Percentiles rank a stretch among this genome's conserved stretches.
phyloP scores from a whole-genome alignment of 805 yeast species.

The Yamadazyma kitorensis region DNA sequence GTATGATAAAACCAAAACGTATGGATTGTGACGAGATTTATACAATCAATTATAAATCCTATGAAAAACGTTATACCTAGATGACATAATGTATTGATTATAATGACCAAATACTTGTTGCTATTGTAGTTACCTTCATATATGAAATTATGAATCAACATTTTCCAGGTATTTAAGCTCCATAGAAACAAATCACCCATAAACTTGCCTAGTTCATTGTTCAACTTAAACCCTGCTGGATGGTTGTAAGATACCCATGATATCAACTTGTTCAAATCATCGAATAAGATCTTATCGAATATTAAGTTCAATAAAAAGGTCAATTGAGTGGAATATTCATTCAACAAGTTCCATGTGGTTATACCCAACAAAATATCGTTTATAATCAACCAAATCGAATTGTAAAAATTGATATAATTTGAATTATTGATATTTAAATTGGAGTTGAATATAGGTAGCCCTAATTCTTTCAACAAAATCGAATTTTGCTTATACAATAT shows the following conservation, averaged over 20 bases:
- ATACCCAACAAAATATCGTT: conserved; percentile 81
- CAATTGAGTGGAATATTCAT: conserved; percentile 23
- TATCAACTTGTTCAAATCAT: conserved; percentile 48
- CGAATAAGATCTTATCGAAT: conserved; percentile 41
- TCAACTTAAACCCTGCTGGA: conserved; percentile 93
- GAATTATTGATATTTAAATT: conserved; percentile 40
- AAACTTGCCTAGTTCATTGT: conserved; percentile 79
- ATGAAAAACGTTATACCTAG: conserved; percentile 68
- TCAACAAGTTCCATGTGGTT: conserved; percentile 47
- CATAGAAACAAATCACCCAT: conserved; percentile 84
- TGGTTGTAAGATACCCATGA: conserved; percentile 72
- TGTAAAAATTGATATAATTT: conserved; percentile 74
- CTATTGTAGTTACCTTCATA: too few species aligned
- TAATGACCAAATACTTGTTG: not conserved
- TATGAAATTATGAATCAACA: conserved; percentile 1
- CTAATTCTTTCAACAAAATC: conserved; percentile 43
- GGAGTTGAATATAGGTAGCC: conserved; percentile 34
- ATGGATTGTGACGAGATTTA: conserved; percentile 65
- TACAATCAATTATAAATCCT: conserved; percentile 62
- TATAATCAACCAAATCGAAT: conserved; percentile 80
- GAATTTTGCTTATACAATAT: conserved; percentile 33
- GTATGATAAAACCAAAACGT: conserved; percentile 74
- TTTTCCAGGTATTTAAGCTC: conserved; percentile 70
- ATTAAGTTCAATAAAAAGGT: conserved; percentile 24
- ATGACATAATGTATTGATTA: conserved; percentile 23